Base-by-base conservation (phyloP, 1,284 basidiomycete genomes). In the Sanghuangporus baumii region DNA sequence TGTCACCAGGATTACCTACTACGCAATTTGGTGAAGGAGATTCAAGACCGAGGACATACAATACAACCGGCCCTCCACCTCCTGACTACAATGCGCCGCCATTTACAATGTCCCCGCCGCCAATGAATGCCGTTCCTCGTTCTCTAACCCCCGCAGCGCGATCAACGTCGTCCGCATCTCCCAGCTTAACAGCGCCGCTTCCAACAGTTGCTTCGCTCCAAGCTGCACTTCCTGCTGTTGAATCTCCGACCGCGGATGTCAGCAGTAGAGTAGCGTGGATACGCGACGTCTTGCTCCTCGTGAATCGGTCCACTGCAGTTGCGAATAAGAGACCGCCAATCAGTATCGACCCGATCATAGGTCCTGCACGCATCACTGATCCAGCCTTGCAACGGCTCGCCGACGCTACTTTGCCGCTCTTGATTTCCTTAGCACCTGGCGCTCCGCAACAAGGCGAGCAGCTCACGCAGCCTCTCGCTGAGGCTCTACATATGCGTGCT, bases 401-500 rank as follows among this genome's bases (percentile, higher is more conserved):
- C 0, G 84, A 87, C 62, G 75, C 86, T 59, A 91, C 92, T 0
- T 78, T 92, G 8, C 81, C 82, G 0, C 71, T 87, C 43, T 74
- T 92, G 41, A 72, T 88, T n/a, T 74, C 80, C 55, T 70, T 91
- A 57, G 78, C 86, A 1, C 23, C 71, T 70, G 20, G 65, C 70
- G 61, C 66, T 62, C 26, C 66, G 57, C 36, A 68, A 59, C 61
- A 62, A 58, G 47, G 70, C 67, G 74, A 76, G 1, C 71, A 61
- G 20, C 60, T 80, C 5, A 79, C 84, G 0, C 68, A 75, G 1
- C 79, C 85, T 60, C 78, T 86, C 1, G 82, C 89, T 0, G 91
- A 94, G 69, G 90, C 91, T 0, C 74, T 93, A 46, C 93, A 87
- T 71, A 78, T 89, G 63, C 83, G 89, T 3, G 94, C 89, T 0